Evolutionary conservation across 2,329 filamentous ascomycete species (phyloP).

Genomic region (Trichoderma simmonsii): DNA sequence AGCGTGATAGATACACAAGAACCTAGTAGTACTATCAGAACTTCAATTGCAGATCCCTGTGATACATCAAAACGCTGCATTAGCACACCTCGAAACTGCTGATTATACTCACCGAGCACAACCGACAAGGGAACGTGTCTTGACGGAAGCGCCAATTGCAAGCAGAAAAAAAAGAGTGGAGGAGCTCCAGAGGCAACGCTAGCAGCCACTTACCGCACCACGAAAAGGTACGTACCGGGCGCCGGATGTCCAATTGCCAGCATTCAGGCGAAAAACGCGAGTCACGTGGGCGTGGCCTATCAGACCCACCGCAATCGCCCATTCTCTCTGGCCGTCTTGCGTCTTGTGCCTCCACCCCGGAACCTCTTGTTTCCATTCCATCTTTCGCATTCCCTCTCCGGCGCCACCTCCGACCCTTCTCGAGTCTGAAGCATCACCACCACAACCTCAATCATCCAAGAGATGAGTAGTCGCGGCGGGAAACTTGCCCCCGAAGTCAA

Average conservation of each 20-base stretch:
- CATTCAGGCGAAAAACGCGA: slow-evolving; percentile 3
- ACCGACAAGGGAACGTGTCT: background rate
- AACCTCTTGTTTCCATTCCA: slow-evolving; percentile 25
- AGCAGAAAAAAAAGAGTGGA: background rate
- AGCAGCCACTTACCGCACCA: background rate
- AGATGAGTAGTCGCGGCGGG: slow-evolving; percentile 94
- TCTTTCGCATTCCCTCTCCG: slow-evolving; percentile 16
- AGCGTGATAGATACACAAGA: too few species aligned
- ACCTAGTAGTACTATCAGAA: background rate
- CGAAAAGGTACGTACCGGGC: background rate
- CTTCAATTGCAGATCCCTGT: background rate
- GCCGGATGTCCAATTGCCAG: background rate
- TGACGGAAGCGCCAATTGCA: background rate
- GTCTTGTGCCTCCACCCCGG: slow-evolving; percentile 29
- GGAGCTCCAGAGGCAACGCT: background rate
- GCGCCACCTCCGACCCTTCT: slow-evolving; percentile 24
- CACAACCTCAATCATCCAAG: slow-evolving; percentile 50
- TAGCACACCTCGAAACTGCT: background rate
- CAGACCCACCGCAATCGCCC: slow-evolving; percentile 19
- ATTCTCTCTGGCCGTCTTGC: slow-evolving; percentile 19
- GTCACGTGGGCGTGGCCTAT: slow-evolving; percentile 19
- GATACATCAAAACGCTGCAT: background rate
- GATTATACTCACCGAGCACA: slow-evolving; percentile 3
- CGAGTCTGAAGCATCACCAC: slow-evolving; percentile 32
- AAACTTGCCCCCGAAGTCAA: slow-evolving; percentile 99